Base-by-base conservation (phyloP, 2,329 filamentous ascomycete genomes). In the Monilinia aucupariae region DNA sequence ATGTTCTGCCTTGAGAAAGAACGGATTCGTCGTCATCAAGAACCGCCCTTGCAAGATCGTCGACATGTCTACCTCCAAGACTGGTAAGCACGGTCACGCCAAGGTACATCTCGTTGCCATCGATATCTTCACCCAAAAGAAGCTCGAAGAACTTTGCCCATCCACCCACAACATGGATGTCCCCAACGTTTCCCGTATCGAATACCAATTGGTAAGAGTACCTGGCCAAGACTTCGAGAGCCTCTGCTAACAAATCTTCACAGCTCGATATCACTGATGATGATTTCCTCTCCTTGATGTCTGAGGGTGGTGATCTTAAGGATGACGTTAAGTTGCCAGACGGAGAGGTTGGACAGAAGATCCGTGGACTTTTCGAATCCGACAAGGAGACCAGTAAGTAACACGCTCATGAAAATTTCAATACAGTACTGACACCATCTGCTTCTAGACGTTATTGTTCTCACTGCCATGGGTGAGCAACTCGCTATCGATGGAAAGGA, bases 11-110 rank as follows among this genome's bases (percentile, higher is more conserved):
- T 86, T 99, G 85, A 90, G 94, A 79, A 97, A 99, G 92, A 96
- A 96, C 88, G 93, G 94, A 72, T 89, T 90, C 85, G 94, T 99
- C 80, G 88, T 93, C 79, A 97, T 99, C 84, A 99, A 99, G 89
- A 82, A 85, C 81, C 94, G 94, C 75, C 96, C 94, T 75, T 99
- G 94, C 92, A 99, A 97, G 90, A 99, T 99, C 75, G 91, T 97
- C 80, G 94, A 99, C 78, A 99, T 99, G 96, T 96, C 92, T 73
- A 99, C 94, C 84, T 99, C 94, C 80, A 99, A 99, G 92, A 99
- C 94, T 73, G 94, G 94, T 82, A 99, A 99, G 91, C 94, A 99
- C 90, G 94, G 94, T 80, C 96, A 99, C 90, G 94, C 94, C 82
- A 99, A 99, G 89, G 94, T 99, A 79, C 93, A 99, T 83, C 83